Evolutionary conservation across 768 basidiomycete genomes (phyloP).

Genomic region (Boletus rubroflammeus): DNA sequence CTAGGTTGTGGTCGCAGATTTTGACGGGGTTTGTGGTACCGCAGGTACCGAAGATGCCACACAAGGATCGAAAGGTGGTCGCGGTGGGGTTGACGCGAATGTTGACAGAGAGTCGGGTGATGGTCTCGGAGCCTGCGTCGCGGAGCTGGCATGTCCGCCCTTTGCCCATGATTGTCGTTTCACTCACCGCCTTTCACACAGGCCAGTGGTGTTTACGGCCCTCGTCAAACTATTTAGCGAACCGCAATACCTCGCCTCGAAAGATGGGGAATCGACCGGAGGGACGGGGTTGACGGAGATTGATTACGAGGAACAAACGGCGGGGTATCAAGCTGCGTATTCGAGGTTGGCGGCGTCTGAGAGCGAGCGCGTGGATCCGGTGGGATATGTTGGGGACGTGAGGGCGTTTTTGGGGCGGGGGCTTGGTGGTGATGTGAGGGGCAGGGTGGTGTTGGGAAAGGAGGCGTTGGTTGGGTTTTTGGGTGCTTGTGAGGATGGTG

Average conservation of each 20-base stretch:
- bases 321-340: conserved; percentile 93
- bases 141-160: conserved; percentile 54
- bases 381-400: conserved; percentile 57
- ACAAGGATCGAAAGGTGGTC: conserved; percentile 81
- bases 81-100: conserved; percentile 77
- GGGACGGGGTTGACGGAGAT: conserved; percentile 56
- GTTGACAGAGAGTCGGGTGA: conserved; percentile 67
- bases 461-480: conserved; percentile 21
- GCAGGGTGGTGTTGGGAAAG: conserved; percentile 13
- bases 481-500: conserved; percentile 16
- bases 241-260: conserved; percentile 58
- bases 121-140: conserved; percentile 62
- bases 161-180: not conserved
- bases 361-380: conserved; percentile 52
- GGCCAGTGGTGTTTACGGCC: conserved; percentile 67
- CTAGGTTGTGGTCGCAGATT: conserved; percentile 76
- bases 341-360: conserved; percentile 86
- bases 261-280: conserved; percentile 1
- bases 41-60: conserved; percentile 74
- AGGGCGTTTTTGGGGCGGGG: conserved; percentile 50
- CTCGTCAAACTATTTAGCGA: conserved; percentile 76
- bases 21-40: conserved; percentile 73
- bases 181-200: conserved; percentile 24
- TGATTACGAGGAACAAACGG: conserved; percentile 86
- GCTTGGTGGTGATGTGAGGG: conserved; percentile 12